These are phyloP conservation scores for Thozetella sp. DNA, from an alignment of 495 filamentous ascomycete genomes.

Conservation along the genomic window DNA sequence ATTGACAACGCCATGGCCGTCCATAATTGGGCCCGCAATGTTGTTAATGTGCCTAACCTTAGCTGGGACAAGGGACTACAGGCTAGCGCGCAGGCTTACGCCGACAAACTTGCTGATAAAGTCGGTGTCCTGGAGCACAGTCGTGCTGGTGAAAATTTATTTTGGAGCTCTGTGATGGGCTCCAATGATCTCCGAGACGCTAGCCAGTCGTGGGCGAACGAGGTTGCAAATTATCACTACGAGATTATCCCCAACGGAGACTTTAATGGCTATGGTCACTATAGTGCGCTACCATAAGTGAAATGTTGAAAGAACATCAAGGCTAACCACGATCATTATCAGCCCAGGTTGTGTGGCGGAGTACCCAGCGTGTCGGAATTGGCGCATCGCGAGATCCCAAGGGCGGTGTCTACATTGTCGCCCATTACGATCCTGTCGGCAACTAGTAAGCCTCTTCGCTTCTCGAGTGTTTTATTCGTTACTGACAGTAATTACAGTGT, in stretches of 20 bases:
- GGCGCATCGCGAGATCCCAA: not conserved
- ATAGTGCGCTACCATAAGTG: not conserved
- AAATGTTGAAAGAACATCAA: not conserved
- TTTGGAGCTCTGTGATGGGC: not conserved
- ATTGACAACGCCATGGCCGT: not conserved
- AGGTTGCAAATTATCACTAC: not conserved
- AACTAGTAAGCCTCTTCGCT: not conserved
- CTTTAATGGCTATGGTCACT: not conserved
- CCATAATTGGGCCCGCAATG: not conserved
- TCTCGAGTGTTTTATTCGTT: not conserved
- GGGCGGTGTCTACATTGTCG: not conserved
- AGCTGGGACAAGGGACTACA: not conserved
- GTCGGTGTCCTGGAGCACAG: not conserved
- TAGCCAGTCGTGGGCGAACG: slow-evolving; percentile 2
- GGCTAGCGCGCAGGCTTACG: not conserved
- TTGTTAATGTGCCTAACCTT: not conserved
- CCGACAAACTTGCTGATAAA: not conserved
- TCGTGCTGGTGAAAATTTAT: not conserved
- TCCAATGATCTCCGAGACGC: slow-evolving; percentile 2
- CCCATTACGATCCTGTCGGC: slow-evolving; percentile 1
- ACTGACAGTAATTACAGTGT: not conserved
- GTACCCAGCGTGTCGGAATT: not conserved
- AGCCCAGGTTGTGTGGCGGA: slow-evolving; percentile 2
- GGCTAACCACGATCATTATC: not conserved
- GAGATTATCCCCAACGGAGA: not conserved